These are phyloP conservation scores for Tanozyma kutaoensis DNA, from an alignment of 805 yeast genomes.

Conservation along the genomic window DNA sequence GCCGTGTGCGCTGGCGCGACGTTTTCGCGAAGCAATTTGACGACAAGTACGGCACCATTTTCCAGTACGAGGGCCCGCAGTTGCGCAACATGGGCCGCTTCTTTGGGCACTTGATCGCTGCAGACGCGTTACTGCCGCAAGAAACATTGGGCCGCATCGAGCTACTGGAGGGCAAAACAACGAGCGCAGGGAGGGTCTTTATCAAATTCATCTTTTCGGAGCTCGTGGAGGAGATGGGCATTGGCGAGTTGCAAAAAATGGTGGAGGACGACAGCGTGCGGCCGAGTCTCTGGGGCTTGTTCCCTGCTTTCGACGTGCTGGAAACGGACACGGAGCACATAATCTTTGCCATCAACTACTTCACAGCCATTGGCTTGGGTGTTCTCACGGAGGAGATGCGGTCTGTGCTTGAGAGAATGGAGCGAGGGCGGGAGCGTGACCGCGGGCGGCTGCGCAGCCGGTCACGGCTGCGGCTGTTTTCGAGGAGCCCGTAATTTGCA, in stretches of 20 bases:
- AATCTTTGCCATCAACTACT: slow-evolving; percentile 76
- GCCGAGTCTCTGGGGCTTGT: slow-evolving; percentile 40
- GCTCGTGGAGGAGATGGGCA: slow-evolving; percentile 65
- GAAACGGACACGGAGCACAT: slow-evolving; percentile 33
- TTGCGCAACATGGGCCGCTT: slow-evolving; percentile 70
- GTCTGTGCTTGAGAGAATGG: slow-evolving; percentile 25
- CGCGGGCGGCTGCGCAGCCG: neutral
- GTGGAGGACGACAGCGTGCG: slow-evolving; percentile 35
- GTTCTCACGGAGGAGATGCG: slow-evolving; percentile 76
- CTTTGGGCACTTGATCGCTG: slow-evolving; percentile 74
- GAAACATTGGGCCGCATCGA: slow-evolving; percentile 39
- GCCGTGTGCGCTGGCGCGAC: slow-evolving; percentile 41
- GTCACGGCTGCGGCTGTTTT: neutral
- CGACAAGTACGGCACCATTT: slow-evolving; percentile 42
- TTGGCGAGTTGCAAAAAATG: slow-evolving; percentile 35
- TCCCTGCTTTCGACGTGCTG: slow-evolving; percentile 35
- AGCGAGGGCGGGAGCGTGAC: neutral
- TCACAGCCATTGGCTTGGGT: slow-evolving; percentile 89
- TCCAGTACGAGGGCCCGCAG: slow-evolving; percentile 58
- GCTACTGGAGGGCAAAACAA: slow-evolving; percentile 60
- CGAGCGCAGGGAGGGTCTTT: slow-evolving; percentile 71
- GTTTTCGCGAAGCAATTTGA: slow-evolving; percentile 41
- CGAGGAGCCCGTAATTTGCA: neutral
- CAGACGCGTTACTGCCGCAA: slow-evolving; percentile 52
- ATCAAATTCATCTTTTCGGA: slow-evolving; percentile 73